Percentiles rank a stretch among this genome's conserved stretches.
Evolutionary conservation across 306 rosid genomes (phyloP).

Genomic region (Cucurbita ficifolia): DNA sequence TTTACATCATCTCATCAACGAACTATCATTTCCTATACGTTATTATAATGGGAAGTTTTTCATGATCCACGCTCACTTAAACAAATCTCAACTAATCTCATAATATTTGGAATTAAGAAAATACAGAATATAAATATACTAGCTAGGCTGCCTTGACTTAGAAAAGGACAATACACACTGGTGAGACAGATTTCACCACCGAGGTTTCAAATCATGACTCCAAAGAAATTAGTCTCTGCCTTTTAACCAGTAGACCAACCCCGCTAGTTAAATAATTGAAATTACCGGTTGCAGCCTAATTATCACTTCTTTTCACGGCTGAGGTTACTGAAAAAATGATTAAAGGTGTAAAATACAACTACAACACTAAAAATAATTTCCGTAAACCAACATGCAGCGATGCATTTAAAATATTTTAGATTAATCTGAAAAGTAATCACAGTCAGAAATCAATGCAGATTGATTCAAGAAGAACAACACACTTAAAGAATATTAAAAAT

Average conservation of each 20-base stretch:
- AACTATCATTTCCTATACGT: not conserved
- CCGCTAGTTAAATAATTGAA: not conserved
- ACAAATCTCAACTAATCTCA: not conserved
- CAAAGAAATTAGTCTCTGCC: not conserved
- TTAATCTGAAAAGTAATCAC: not conserved
- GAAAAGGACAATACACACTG: not conserved
- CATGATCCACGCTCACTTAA: not conserved
- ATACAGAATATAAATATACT: not conserved
- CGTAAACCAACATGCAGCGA: not conserved
- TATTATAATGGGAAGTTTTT: not conserved
- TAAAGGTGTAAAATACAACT: not conserved
- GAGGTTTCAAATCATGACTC: not conserved
- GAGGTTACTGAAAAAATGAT: not conserved
- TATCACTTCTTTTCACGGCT: not conserved
- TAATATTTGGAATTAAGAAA: not conserved
- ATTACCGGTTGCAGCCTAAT: not conserved
- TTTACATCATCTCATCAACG: not conserved
- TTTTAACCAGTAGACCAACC: not conserved
- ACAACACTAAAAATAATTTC: not conserved
- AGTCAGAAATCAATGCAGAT: not conserved
- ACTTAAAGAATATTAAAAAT: not conserved
- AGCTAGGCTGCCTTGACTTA: not conserved
- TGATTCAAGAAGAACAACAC: not conserved
- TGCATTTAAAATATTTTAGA: not conserved
- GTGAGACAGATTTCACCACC: not conserved